Conservation (phyloP, 2,329 filamentous ascomycete genomes). For the Pseudocercospora vitis region DNA sequence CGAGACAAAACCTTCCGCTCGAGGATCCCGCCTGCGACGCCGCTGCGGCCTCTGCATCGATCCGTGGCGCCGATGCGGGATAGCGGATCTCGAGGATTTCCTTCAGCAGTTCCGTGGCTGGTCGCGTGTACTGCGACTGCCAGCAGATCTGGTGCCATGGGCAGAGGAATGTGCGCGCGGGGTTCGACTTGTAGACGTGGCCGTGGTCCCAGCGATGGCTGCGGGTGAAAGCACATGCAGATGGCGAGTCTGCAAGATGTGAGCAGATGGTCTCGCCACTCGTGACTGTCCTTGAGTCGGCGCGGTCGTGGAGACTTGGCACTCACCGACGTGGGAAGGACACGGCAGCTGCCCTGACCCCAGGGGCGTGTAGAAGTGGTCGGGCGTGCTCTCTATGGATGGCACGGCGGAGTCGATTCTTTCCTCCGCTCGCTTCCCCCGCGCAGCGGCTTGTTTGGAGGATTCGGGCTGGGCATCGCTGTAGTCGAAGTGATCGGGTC, state of each 20-base stretch:
- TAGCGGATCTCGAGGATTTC: constrained; percentile 29
- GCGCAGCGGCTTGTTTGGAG: constrained; percentile 7
- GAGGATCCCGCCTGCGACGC: neutral
- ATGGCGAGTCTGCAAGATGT: neutral
- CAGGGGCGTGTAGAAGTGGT: neutral
- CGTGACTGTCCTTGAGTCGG: neutral
- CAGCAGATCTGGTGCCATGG: constrained; percentile 24
- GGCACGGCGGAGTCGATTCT: constrained; percentile 1
- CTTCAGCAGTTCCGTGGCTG: constrained; percentile 24
- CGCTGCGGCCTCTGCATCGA: neutral
- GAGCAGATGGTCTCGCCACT: neutral
- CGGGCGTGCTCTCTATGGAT: neutral
- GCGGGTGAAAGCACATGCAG: no score
- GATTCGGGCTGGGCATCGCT: constrained; percentile 14
- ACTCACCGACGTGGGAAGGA: neutral
- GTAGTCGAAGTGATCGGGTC: constrained; percentile 3
- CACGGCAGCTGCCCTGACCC: neutral
- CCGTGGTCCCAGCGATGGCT: constrained; percentile 1
- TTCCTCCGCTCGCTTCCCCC: neutral
- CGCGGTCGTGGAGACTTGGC: neutral
- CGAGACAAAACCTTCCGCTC: neutral
- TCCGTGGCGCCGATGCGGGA: no score
- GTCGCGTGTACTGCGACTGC: constrained; percentile 27
- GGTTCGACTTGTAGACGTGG: constrained; percentile 21
- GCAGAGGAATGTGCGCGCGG: constrained; percentile 19